These are phyloP conservation scores for Claviceps monticola DNA, from an alignment of 2,329 filamentous ascomycete species.

Conservation along the genomic window DNA sequence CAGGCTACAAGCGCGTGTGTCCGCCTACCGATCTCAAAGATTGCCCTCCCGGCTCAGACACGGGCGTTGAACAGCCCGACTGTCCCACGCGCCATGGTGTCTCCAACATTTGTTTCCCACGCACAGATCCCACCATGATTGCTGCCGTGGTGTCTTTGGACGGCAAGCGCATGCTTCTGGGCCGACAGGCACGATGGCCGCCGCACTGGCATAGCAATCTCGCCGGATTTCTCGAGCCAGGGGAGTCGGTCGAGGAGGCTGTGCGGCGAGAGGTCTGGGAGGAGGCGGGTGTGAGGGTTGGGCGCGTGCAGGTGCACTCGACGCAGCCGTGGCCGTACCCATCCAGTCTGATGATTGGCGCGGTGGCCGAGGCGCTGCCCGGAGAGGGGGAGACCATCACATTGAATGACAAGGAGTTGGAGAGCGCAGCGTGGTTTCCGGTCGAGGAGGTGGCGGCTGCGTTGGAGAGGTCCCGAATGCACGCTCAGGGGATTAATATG, in stretches of 20 bases:
- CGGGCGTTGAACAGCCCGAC: slow-evolving; percentile 18
- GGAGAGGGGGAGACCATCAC: slow-evolving; percentile 60
- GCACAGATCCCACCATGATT: slow-evolving; percentile 91
- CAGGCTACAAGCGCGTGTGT: slow-evolving; percentile 68
- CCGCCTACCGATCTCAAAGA: slow-evolving; percentile 52
- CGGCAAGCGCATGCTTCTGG: slow-evolving; percentile 65
- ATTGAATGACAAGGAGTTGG: slow-evolving; percentile 82
- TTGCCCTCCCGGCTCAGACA: slow-evolving; percentile 18
- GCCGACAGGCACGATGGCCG: slow-evolving; percentile 74
- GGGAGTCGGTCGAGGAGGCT: slow-evolving; percentile 73
- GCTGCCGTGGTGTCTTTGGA: slow-evolving; percentile 80
- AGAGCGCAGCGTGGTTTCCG: slow-evolving; percentile 77
- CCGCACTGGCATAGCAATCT: slow-evolving; percentile 78
- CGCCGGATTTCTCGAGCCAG: slow-evolving; percentile 74
- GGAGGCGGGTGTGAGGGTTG: slow-evolving; percentile 64
- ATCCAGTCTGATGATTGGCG: slow-evolving; percentile 72
- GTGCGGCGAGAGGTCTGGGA: slow-evolving; percentile 78
- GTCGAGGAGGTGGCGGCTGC: slow-evolving; percentile 71
- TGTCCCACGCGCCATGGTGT: slow-evolving; percentile 75
- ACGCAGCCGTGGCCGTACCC: slow-evolving; percentile 84
- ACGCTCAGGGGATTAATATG: slow-evolving; percentile 52
- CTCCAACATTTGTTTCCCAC: slow-evolving; percentile 83
- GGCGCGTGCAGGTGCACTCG: slow-evolving; percentile 67
- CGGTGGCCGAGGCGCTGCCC: slow-evolving; percentile 73
- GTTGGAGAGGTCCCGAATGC: slow-evolving; percentile 44